Evolutionary conservation across 139 green algal genomes (phyloP).

Genomic region (Penium margaritaceum): DNA sequence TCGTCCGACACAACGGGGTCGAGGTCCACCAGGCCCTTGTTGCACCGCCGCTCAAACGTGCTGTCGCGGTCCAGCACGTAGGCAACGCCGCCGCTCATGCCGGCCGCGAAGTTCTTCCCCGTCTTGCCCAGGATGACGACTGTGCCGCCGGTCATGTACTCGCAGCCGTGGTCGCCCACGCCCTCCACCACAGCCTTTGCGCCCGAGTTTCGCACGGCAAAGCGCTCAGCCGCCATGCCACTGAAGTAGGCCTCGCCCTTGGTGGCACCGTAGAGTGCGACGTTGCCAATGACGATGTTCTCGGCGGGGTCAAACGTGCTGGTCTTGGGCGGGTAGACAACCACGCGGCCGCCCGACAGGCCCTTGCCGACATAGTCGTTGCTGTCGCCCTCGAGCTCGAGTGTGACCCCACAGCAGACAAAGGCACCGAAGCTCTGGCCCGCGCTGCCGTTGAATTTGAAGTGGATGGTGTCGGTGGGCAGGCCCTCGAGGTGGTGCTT

Average conservation of each 20-base stretch:
- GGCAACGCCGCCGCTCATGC: conserved; percentile 82
- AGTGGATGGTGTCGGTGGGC: conserved; percentile 74
- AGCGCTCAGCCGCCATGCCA: conserved; percentile 78
- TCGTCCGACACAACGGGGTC: conserved; percentile 55
- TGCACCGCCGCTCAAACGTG: conserved; percentile 53
- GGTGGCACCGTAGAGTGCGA: conserved; percentile 84
- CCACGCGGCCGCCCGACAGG: conserved; percentile 51
- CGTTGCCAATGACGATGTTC: conserved; percentile 91
- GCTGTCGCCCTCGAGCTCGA: conserved; percentile 83
- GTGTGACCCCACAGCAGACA: conserved; percentile 67
- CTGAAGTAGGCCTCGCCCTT: conserved; percentile 80
- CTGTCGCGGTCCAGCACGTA: conserved; percentile 78
- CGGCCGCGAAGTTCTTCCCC: conserved; percentile 90
- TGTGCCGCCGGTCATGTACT: conserved; percentile 94
- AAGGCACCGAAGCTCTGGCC: conserved; percentile 82
- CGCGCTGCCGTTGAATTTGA: conserved; percentile 79
- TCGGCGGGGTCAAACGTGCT: conserved; percentile 67
- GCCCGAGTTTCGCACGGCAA: conserved; percentile 57
- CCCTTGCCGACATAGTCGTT: conserved; percentile 94
- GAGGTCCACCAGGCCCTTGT: conserved; percentile 71
- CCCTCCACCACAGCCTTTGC: conserved; percentile 83
- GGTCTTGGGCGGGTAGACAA: conserved; percentile 41
- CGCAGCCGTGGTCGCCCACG: conserved; percentile 82
- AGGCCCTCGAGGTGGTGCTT: conserved; percentile 56
- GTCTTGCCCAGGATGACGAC: conserved; percentile 76